Conservation (phyloP, 805 yeast genomes). For the Komagataella mondaviorum region DNA sequence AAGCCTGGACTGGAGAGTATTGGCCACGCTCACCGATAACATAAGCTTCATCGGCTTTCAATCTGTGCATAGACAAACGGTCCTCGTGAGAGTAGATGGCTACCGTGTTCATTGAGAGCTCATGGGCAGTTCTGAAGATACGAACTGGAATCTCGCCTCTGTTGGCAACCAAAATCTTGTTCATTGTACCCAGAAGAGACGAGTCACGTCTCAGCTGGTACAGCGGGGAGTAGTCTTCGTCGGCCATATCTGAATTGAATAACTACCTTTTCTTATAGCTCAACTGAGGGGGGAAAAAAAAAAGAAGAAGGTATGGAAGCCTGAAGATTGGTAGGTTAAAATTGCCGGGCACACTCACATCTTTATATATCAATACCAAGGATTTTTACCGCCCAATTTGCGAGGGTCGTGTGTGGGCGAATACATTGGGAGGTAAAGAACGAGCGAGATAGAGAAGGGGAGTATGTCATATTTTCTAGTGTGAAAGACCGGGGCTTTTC, state of each 20-base stretch:
- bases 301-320: neutral
- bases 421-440: neutral
- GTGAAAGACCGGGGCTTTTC: neutral
- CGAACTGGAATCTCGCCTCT: constrained; percentile 79
- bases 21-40: constrained; percentile 84
- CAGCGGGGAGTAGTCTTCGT: constrained; percentile 19
- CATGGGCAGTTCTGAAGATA: constrained; percentile 96
- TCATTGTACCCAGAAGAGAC: constrained; percentile 34
- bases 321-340: neutral
- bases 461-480: neutral
- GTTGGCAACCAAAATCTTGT: constrained; percentile 66
- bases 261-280: neutral
- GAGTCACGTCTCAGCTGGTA: constrained; percentile 25
- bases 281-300: neutral
- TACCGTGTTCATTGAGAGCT: constrained; percentile 90
- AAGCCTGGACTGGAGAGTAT: constrained; percentile 91
- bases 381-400: neutral
- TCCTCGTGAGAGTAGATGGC: constrained; percentile 97
- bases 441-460: neutral
- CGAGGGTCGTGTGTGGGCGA: neutral
- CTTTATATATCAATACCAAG: neutral
- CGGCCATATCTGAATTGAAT: neutral
- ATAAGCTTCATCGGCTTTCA: constrained; percentile 90
- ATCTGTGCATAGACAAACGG: constrained; percentile 83
- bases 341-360: neutral